Conservation (phyloP, 2,329 filamentous ascomycete species). For the Fusarium globosum region DNA sequence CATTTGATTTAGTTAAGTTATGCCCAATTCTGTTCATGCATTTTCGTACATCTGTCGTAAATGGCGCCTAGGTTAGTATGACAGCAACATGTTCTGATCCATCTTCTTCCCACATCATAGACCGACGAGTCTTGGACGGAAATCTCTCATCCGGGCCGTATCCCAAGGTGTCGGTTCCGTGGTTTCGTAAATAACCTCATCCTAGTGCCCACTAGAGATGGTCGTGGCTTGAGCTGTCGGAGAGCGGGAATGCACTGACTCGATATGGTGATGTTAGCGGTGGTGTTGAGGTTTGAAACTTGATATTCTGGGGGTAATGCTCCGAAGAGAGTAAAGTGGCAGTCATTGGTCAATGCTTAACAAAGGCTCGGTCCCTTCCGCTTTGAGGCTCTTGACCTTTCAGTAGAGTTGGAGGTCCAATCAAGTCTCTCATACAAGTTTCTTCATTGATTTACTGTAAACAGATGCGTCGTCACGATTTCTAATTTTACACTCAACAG, state of each 20-base stretch:
- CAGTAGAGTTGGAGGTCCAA: not conserved
- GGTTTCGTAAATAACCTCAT: not conserved
- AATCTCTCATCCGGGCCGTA: not conserved
- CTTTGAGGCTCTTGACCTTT: slow-evolving; percentile 3
- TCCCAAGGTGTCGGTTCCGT: not conserved
- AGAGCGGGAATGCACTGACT: slow-evolving; percentile 30
- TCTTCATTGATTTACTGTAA: not conserved
- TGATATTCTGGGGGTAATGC: not conserved
- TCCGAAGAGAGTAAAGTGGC: not conserved
- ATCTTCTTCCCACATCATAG: not conserved
- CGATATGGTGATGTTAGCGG: slow-evolving; percentile 1
- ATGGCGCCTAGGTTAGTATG: not conserved
- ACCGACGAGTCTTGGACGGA: not conserved
- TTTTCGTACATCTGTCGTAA: not conserved
- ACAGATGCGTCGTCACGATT: not conserved
- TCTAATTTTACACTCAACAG: not conserved
- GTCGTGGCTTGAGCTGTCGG: not conserved
- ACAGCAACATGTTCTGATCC: not conserved
- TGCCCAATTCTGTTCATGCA: slow-evolving; percentile 1
- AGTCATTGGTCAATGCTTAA: slow-evolving; percentile 8
- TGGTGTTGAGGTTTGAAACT: not conserved
- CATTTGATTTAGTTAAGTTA: not conserved
- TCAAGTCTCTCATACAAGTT: not conserved
- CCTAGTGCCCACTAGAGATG: slow-evolving; percentile 5
- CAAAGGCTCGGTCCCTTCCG: slow-evolving; percentile 21